These are phyloP conservation scores for Fusarium sulawesiense DNA, from an alignment of 2,329 filamentous ascomycete genomes.

Conservation along the genomic window DNA sequence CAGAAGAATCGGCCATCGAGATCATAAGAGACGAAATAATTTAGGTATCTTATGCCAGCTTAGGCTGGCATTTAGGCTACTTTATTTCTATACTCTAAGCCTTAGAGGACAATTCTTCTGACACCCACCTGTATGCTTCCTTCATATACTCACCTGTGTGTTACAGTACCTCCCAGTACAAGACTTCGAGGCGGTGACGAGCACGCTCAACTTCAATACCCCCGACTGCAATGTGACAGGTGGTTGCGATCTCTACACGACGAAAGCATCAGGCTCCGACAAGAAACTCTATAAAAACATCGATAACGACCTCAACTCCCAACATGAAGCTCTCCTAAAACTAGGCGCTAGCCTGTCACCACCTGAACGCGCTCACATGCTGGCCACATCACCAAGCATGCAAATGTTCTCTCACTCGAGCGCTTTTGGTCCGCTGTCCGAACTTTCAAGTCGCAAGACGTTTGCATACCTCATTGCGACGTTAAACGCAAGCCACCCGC, in stretches of 20 bases:
- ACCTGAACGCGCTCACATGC: slow-evolving; percentile 78
- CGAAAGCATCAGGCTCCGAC: slow-evolving; percentile 92
- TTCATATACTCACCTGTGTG: slow-evolving; percentile 34
- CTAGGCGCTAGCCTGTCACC: slow-evolving; percentile 89
- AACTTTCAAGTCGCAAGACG: slow-evolving; percentile 87
- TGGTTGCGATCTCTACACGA: slow-evolving; percentile 96
- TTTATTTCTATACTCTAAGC: too few relatives aligned
- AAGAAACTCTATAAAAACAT: slow-evolving; percentile 98
- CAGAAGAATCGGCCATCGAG: too few relatives aligned
- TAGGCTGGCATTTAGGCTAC: too few relatives aligned
- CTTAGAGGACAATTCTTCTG: too few relatives aligned
- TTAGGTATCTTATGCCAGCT: too few relatives aligned
- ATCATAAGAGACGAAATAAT: too few relatives aligned
- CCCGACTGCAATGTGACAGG: slow-evolving; percentile 92
- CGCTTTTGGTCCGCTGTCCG: slow-evolving; percentile 90
- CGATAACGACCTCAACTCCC: slow-evolving; percentile 88
- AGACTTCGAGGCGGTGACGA: slow-evolving; percentile 91
- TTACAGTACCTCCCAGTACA: slow-evolving; percentile 87
- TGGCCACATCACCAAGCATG: slow-evolving; percentile 70
- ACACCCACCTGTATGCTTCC: background rate
- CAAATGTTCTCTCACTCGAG: slow-evolving; percentile 80
- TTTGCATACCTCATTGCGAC: slow-evolving; percentile 98
- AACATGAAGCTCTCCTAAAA: slow-evolving; percentile 88
- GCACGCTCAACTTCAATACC: slow-evolving; percentile 95
- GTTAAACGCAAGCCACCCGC: slow-evolving; percentile 87